A percentile compares a stretch with the other conserved stretches of the same genome.
These are phyloP conservation scores for Ilex aquifolium DNA, from an alignment of 257 asterid genomes.

Conservation along the genomic window DNA sequence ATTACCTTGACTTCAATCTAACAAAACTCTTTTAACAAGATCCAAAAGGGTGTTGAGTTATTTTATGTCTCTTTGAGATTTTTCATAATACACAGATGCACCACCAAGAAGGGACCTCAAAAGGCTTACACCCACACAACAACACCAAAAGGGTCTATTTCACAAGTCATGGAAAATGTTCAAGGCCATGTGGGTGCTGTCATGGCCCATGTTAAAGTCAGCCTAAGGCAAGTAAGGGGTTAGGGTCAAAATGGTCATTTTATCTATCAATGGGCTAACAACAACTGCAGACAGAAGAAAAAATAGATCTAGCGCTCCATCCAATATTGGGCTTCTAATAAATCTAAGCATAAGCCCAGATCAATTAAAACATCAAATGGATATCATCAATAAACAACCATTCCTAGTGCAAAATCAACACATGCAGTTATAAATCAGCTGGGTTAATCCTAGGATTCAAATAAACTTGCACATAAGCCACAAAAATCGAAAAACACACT, in stretches of 20 bases:
- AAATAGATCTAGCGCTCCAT: constrained; percentile 2
- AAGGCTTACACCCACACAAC: no score
- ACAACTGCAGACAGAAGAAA: neutral
- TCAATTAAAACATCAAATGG: neutral
- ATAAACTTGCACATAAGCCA: neutral
- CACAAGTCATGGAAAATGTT: neutral
- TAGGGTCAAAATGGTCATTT: constrained; percentile 9
- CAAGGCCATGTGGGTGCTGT: neutral
- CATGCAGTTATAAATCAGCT: constrained; percentile 9
- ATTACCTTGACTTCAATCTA: no score
- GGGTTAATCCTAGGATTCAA: neutral
- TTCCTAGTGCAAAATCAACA: neutral
- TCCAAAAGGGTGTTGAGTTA: no score
- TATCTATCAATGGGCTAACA: neutral
- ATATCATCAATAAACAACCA: neutral
- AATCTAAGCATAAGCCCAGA: neutral
- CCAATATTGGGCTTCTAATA: constrained; percentile 6
- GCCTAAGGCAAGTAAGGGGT: neutral
- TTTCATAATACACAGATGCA: neutral
- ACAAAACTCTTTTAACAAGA: no score
- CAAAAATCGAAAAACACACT: no score
- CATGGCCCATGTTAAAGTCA: neutral
- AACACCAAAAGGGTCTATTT: no score
- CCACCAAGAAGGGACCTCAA: neutral
- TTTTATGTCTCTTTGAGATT: no score